These are phyloP conservation scores for Penicillium paradoxum DNA, from an alignment of 495 filamentous ascomycete genomes.

Conservation along the genomic window DNA sequence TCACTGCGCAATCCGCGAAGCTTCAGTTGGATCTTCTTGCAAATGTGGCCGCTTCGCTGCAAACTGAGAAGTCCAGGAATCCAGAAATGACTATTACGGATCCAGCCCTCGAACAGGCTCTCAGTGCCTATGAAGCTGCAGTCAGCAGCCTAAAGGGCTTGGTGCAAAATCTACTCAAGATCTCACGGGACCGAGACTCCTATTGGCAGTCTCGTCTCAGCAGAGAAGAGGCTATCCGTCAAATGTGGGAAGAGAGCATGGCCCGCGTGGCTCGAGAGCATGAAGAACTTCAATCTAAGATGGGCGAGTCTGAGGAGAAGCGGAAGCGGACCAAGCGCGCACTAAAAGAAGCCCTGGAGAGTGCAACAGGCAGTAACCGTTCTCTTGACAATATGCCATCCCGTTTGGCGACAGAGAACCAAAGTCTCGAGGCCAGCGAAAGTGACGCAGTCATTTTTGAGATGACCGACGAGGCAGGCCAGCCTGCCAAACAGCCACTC, in stretches of 20 bases:
- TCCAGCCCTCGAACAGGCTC: slow-evolving; percentile 66
- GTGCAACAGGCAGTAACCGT: slow-evolving; percentile 43
- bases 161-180: slow-evolving; percentile 81
- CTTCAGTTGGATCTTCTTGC: slow-evolving; percentile 85
- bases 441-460: slow-evolving; percentile 4
- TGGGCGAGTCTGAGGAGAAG: slow-evolving; percentile 87
- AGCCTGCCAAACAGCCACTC: slow-evolving; percentile 5
- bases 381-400: slow-evolving; percentile 32
- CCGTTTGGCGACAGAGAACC: slow-evolving; percentile 14
- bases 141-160: slow-evolving; percentile 82
- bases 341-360: slow-evolving; percentile 78
- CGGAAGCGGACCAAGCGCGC: slow-evolving; percentile 84
- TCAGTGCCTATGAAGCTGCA: slow-evolving; percentile 84
- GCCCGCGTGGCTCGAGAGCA: slow-evolving; percentile 87
- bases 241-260: slow-evolving; percentile 99
- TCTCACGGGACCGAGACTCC: slow-evolving; percentile 86
- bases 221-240: slow-evolving; percentile 78
- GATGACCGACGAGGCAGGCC: slow-evolving; percentile 2
- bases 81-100: slow-evolving; percentile 68
- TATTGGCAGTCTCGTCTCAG: slow-evolving; percentile 96
- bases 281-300: slow-evolving; percentile 78
- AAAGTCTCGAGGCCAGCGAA: slow-evolving; percentile 15
- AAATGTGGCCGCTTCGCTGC: slow-evolving; percentile 76
- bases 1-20: slow-evolving; percentile 90
- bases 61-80: slow-evolving; percentile 63